Evolutionary conservation across 2,329 filamentous ascomycete species (phyloP).

Genomic region (Penicillium decumbens): DNA sequence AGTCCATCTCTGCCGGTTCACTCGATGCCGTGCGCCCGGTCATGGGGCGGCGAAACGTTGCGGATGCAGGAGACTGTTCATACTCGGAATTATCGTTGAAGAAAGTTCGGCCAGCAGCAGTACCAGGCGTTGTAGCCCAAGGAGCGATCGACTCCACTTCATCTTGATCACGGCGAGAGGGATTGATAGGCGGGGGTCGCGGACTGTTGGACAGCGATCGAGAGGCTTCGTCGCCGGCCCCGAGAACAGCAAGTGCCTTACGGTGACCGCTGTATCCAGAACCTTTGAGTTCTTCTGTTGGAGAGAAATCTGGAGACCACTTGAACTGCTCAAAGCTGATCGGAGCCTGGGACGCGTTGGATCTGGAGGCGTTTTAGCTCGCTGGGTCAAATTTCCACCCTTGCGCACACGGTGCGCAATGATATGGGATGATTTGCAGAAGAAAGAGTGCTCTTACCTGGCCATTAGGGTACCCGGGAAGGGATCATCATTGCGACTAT

Average conservation of each 20-base stretch:
- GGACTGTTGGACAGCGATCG: constrained; percentile 21
- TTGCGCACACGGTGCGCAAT: background rate
- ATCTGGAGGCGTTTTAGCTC: constrained; percentile 13
- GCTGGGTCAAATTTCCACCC: background rate
- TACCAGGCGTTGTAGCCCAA: constrained; percentile 26
- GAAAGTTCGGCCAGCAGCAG: constrained; percentile 31
- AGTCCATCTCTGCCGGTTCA: constrained; percentile 59
- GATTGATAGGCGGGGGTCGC: constrained; percentile 22
- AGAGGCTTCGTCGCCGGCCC: constrained; percentile 26
- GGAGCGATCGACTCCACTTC: constrained; percentile 29
- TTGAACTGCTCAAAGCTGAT: constrained; percentile 35
- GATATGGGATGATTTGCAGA: background rate
- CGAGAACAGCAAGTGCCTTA: constrained; percentile 33
- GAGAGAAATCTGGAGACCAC: constrained; percentile 36
- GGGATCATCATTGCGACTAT: constrained; percentile 27
- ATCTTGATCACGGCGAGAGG: constrained; percentile 16
- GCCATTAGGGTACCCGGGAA: constrained; percentile 27
- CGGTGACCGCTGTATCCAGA: constrained; percentile 33
- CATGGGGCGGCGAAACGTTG: constrained; percentile 57
- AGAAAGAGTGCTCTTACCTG: constrained; percentile 28
- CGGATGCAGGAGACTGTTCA: constrained; percentile 60
- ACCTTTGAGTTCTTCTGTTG: constrained; percentile 35
- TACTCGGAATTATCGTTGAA: constrained; percentile 38
- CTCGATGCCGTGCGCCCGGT: constrained; percentile 50
- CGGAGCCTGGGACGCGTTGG: constrained; percentile 21